Base-by-base conservation (phyloP, 2,329 filamentous ascomycete genomes). In the Aspergillus flavus region DNA sequence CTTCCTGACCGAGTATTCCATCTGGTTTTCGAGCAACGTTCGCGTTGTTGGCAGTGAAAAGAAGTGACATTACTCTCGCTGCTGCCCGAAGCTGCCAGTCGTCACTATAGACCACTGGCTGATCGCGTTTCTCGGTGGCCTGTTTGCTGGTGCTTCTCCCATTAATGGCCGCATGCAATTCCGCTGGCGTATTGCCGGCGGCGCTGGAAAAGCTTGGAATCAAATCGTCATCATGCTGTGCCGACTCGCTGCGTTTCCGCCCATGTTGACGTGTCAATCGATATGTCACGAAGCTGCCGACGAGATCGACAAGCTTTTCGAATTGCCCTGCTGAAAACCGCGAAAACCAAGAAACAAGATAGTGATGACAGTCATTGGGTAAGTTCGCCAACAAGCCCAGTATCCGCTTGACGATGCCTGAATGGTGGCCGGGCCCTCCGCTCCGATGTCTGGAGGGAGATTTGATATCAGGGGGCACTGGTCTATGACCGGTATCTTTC, bases 21-120 rank as follows among this genome's bases (percentile, higher is more conserved):
- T 82, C 78, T 28, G 75, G 74, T 69, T 76, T 80, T 62, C 79
- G 79, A 43, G 74, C 66, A 32, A 77, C 63, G 57, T 76, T 75
- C 45, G 78, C 83, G 64, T 89, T 91, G 77, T 97, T 97, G 30
- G 93, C 93, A 2, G 89, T 86, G 72, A 96, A 96, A 1, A 97
- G 76, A 26, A 97, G 77, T 11, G 91, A 88, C 83, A 97, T 89
- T 2, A 96, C 87, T 68, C 90, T 89, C 3, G 92, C 89, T 9
- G 91, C 91, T 12, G 91, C 91, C 74, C 88, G 91, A 61, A 96
- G 87, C 76, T 97, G 93, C 94, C 94, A 97, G 73, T 97, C 94
- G 63, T 94, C 91, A 23, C 85, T 84, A 74, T 95, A 96, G 0
- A 87, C 79, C 2, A 88, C 83, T 9, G 83, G 78, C 53, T 77